phyloP scores from a whole-genome alignment of 1,284 basidiomycete species.

The Prillingera fragicola region DNA sequence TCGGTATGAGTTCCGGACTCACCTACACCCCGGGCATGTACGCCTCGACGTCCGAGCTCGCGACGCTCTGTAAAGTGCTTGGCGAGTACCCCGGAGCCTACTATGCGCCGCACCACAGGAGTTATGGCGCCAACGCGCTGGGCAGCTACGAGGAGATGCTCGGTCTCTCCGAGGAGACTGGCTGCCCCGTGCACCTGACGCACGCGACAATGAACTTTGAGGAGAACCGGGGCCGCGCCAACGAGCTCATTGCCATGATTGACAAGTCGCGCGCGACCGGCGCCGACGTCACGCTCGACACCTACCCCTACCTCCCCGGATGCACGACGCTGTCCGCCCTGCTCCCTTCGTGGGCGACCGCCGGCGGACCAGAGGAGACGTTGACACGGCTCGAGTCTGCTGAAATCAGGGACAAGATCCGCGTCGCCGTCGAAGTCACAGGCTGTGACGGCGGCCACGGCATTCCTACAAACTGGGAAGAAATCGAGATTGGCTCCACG shows the following conservation, averaged over 20 bases:
- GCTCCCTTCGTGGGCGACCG: slow-evolving; percentile 38
- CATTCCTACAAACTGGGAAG: slow-evolving; percentile 35
- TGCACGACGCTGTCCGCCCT: slow-evolving; percentile 40
- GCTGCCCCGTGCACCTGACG: slow-evolving; percentile 38
- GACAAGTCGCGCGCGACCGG: slow-evolving; percentile 26
- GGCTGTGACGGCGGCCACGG: slow-evolving; percentile 45
- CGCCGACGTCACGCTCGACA: slow-evolving; percentile 36
- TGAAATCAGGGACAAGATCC: slow-evolving; percentile 27
- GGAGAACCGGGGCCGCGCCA: slow-evolving; percentile 35
- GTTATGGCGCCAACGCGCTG: slow-evolving; percentile 37
- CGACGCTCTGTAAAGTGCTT: slow-evolving; percentile 24
- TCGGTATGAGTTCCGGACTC: slow-evolving; percentile 44
- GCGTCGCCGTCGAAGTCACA: slow-evolving; percentile 29
- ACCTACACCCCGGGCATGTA: slow-evolving; percentile 47
- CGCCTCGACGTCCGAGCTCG: slow-evolving; percentile 37
- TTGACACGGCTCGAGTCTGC: slow-evolving; percentile 26
- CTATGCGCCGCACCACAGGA: slow-evolving; percentile 42
- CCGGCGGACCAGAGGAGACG: slow-evolving; percentile 33
- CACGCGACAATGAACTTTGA: slow-evolving; percentile 43
- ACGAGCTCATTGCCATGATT: slow-evolving; percentile 31
- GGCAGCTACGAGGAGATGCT: slow-evolving; percentile 41
- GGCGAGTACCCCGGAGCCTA: slow-evolving; percentile 31
- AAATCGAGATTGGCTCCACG: slow-evolving; percentile 36
- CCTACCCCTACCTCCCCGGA: slow-evolving; percentile 43
- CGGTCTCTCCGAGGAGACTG: slow-evolving; percentile 25